Evolutionary conservation across 140 eudicot genomes (phyloP).

Genomic region (Erigeron philadelphicus): DNA sequence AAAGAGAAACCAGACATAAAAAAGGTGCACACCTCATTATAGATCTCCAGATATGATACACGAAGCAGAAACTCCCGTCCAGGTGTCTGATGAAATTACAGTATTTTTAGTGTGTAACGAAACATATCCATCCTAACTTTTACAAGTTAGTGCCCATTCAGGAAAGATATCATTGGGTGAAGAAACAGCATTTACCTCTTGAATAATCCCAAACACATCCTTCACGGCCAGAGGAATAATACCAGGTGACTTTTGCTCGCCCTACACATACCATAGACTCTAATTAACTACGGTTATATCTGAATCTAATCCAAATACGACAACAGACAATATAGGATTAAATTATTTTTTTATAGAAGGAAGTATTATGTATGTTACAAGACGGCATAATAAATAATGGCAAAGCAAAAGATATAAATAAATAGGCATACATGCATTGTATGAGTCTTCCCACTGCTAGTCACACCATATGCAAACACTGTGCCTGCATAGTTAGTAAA

Average conservation of each 20-base stretch:
- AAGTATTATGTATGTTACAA: no score
- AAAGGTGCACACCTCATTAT: slow-evolving; percentile 64
- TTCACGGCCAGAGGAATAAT: slow-evolving; percentile 82
- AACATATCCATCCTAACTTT: slow-evolving; percentile 13
- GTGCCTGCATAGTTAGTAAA: slow-evolving; percentile 53
- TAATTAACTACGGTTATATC: slow-evolving; percentile 15
- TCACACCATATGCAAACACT: slow-evolving; percentile 89
- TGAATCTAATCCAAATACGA: not conserved
- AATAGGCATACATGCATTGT: slow-evolving; percentile 78
- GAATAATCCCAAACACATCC: slow-evolving; percentile 83
- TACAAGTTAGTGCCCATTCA: slow-evolving; percentile 14
- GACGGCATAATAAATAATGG: not conserved
- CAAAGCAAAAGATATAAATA: slow-evolving; percentile 11
- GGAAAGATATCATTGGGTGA: slow-evolving; percentile 1
- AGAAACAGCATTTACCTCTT: slow-evolving; percentile 52
- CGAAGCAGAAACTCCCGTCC: slow-evolving; percentile 84
- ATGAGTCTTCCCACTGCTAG: slow-evolving; percentile 96
- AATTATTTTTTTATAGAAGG: no score
- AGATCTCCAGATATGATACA: slow-evolving; percentile 83
- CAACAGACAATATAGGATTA: slow-evolving; percentile 12
- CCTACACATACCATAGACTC: slow-evolving; percentile 36
- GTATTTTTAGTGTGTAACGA: slow-evolving; percentile 17
- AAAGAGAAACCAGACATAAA: not conserved
- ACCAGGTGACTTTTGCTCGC: slow-evolving; percentile 93
- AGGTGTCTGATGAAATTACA: slow-evolving; percentile 60